Base-by-base conservation (phyloP, 2,329 filamentous ascomycete genomes). In the Kalmusia sp. region DNA sequence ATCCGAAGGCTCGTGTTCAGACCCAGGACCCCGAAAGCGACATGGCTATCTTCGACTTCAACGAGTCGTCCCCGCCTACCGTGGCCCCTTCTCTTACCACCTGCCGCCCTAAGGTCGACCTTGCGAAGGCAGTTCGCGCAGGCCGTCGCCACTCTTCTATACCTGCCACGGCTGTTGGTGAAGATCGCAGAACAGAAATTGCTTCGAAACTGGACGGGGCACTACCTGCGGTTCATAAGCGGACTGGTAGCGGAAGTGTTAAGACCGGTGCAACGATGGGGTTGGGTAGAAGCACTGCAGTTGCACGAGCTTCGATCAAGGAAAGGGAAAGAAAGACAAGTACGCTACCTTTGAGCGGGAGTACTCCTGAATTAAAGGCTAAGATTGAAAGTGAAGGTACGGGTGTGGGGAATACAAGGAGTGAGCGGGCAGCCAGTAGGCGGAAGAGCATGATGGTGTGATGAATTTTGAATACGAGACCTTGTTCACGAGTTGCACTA, bases 381-480 rank as follows among this genome's bases (percentile, higher is more conserved):
- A 56, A 62, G 38, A 43, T 38, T 8, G 48, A 57, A n/a, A 41
- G 34, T 17, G 49, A 51, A 55, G n/a, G 40, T 34, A 38, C 57
- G 41, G 28, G 39, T 22, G 61, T 57, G n/a, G 59, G 59, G 38
- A 59, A 63, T 39, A 44, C 70, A 15, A 63, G 69, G 44, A 65
- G 63, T 5, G 74, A 76, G 40, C 63, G 75, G 40, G 71, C 71
- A 22, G 72, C 75, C n/a, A 71, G 69, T 58, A 61, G 76, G 41
- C 64, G 76, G 54, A 72, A 75, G 62, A 77, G 75, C 58, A 77
- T 77, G 76, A 69, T 78, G 72, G 52, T 78, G 39, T 76, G 59
- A 67, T 28, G 12, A 52, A 9, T 54, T 21, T 54, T 47, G 39
- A 41, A 17, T 28, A 21, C 38, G n/a, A 39, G 49, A 14, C 31